Conservation (phyloP, 1,284 basidiomycete genomes). For the Tetrapyrgos nigripes region DNA sequence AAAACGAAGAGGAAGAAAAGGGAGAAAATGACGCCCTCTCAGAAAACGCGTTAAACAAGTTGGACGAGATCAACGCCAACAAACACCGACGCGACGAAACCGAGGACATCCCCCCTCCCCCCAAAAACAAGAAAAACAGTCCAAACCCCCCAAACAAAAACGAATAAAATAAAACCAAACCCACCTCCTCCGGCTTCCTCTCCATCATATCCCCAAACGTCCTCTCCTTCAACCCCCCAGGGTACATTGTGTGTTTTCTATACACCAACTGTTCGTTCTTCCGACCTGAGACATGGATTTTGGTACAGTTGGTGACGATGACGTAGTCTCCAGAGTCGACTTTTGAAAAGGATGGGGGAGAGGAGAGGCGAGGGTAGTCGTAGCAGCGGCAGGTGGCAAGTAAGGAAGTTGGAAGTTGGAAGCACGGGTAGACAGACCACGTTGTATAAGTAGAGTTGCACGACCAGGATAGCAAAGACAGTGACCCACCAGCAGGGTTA, state of each 20-base stretch:
- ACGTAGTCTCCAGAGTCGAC: slow-evolving; percentile 99
- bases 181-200: slow-evolving; percentile 90
- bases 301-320: slow-evolving; percentile 89
- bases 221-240: slow-evolving; percentile 93
- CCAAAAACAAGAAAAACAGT: not conserved
- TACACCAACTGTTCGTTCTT: slow-evolving; percentile 92
- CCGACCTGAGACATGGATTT: slow-evolving; percentile 88
- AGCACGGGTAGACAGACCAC: too few relatives aligned
- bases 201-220: slow-evolving; percentile 84
- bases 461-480: not conserved
- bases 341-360: slow-evolving; percentile 35
- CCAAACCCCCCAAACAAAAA: too few relatives aligned
- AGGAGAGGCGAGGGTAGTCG: not conserved
- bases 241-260: slow-evolving; percentile 91
- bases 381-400: too few relatives aligned
- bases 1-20: too few relatives aligned
- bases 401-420: too few relatives aligned
- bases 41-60: too few relatives aligned
- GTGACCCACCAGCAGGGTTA: slow-evolving; percentile 80
- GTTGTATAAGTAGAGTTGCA: too few relatives aligned
- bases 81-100: too few relatives aligned
- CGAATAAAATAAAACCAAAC: too few relatives aligned
- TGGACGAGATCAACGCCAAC: too few relatives aligned
- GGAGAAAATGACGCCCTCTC: too few relatives aligned
- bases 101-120: not conserved